Conservation (phyloP, 1,139 yeast species). For the Sugiyamaella neomexicana region DNA sequence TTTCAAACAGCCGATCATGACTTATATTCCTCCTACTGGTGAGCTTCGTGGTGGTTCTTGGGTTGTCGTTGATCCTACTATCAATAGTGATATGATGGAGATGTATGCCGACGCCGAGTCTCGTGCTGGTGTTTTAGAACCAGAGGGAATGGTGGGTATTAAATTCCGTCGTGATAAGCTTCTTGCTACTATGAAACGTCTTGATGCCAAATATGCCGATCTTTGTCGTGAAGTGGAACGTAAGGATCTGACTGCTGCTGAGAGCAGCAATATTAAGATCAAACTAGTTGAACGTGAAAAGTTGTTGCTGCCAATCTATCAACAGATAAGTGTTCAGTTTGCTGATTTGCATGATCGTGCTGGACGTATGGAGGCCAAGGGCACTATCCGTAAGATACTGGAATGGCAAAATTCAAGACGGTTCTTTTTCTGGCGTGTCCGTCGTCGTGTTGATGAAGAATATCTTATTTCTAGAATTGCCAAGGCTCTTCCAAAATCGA, state of each 20-base stretch:
- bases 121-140: constrained; percentile 98
- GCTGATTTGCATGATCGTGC: constrained; percentile 98
- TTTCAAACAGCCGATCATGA: constrained; percentile 93
- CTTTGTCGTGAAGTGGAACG: constrained; percentile 59
- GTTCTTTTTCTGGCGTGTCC: constrained; percentile 97
- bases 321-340: constrained; percentile 90
- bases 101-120: constrained; percentile 97
- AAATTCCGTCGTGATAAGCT: constrained; percentile 93
- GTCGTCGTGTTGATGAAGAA: constrained; percentile 94
- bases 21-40: constrained; percentile 96
- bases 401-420: constrained; percentile 89
- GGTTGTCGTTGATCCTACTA: constrained; percentile 99
- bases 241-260: constrained; percentile 58
- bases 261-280: constrained; percentile 62
- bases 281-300: constrained; percentile 78
- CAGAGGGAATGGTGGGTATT: constrained; percentile 99
- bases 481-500: constrained; percentile 59
- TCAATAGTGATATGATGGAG: constrained; percentile 96
- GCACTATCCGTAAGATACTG: constrained; percentile 79
- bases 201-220: constrained; percentile 72
- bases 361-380: constrained; percentile 96
- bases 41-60: constrained; percentile 99
- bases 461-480: constrained; percentile 76
- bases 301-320: constrained; percentile 78
- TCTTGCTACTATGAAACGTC: constrained; percentile 82